Base-by-base conservation (phyloP, 306 rosid species). In the Casuarina equisetifolia region DNA sequence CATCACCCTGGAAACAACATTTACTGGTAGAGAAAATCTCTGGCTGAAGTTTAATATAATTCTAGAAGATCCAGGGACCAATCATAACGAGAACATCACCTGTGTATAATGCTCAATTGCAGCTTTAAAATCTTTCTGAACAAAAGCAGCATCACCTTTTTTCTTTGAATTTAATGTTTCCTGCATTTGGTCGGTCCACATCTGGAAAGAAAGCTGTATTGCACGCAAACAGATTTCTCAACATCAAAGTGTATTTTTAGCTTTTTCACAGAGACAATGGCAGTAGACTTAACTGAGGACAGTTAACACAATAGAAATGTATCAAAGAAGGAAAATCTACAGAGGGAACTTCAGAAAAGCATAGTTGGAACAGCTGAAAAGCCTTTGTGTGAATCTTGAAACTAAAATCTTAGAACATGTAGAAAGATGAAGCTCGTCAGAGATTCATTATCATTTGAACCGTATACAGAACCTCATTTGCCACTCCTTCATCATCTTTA, bases 111-210 rank as follows among this genome's bases (percentile, higher is more conserved):
- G 83, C 75, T 88, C 97, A 19, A 87, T 90, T 35, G 97, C 90
- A 55, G 80, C 81, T 81, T 38, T 79, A 36, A 90, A 89, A 70
- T 88, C 93, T 81, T 88, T 90, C 74, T 83, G 89, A 70, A 86
- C 84, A 75, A 92, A 90, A 72, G 93, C 88, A 63, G 68, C 74
- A 82, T 90, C 97, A 7, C 93, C 96, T 74, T 81, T 88, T 84
- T 88, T 88, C 91, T 87, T 92, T 43, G 89, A 87, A 81, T 87
- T 89, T 79, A 92, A 81, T 38, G 91, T 84, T 19, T 92, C 97
- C 84, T 90, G 97, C 93, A 92, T 92, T 80, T 87, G 91, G 84
- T 85, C 88, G 9, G 92, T 90, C 93, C 95, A 92, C 97, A 92
- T 90, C 74, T 92, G 96, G 81, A 92, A 92, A 1, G 96, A 90